Percentiles rank a stretch among this genome's conserved stretches.
Evolutionary conservation across 2,329 filamentous ascomycete genomes (phyloP).

Genomic region (Trichoderma sp.): DNA sequence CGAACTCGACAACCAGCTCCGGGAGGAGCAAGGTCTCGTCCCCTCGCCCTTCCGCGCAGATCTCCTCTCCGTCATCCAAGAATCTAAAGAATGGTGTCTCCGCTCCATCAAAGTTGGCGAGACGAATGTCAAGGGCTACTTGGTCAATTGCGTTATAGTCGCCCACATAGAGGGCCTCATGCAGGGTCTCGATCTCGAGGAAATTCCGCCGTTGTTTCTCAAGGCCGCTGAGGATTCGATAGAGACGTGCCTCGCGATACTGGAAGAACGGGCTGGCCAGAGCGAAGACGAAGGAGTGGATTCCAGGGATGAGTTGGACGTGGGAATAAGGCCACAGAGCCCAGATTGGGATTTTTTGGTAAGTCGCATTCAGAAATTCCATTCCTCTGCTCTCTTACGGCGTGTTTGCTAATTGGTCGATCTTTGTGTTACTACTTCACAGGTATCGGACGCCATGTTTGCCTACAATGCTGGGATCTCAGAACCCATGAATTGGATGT

Average conservation of each 20-base stretch:
- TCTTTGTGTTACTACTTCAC: neutral
- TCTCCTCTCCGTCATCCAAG: slow-evolving; percentile 40
- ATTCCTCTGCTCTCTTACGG: accelerated
- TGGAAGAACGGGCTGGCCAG: slow-evolving; percentile 32
- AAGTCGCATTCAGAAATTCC: neutral
- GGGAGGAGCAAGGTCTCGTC: slow-evolving; percentile 40
- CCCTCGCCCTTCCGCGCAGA: slow-evolving; percentile 38
- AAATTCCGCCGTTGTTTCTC: slow-evolving; percentile 35
- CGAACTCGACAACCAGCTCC: slow-evolving; percentile 41
- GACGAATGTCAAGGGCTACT: slow-evolving; percentile 52
- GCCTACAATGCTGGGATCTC: neutral
- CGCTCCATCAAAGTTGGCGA: slow-evolving; percentile 46
- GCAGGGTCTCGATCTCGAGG: slow-evolving; percentile 33
- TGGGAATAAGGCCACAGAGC: slow-evolving; percentile 8
- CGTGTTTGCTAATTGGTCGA: neutral
- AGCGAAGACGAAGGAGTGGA: slow-evolving; percentile 1
- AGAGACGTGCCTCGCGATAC: slow-evolving; percentile 32
- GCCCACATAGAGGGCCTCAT: slow-evolving; percentile 43
- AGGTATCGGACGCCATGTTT: slow-evolving; percentile 6
- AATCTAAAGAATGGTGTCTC: slow-evolving; percentile 40
- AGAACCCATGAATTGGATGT: slow-evolving; percentile 19
- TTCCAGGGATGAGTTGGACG: neutral
- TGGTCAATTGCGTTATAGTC: slow-evolving; percentile 34
- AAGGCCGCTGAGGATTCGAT: slow-evolving; percentile 37
- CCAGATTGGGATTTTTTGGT: slow-evolving; percentile 30